Base-by-base conservation (phyloP, 2,329 filamentous ascomycete species). In the Colletotrichum sp. region DNA sequence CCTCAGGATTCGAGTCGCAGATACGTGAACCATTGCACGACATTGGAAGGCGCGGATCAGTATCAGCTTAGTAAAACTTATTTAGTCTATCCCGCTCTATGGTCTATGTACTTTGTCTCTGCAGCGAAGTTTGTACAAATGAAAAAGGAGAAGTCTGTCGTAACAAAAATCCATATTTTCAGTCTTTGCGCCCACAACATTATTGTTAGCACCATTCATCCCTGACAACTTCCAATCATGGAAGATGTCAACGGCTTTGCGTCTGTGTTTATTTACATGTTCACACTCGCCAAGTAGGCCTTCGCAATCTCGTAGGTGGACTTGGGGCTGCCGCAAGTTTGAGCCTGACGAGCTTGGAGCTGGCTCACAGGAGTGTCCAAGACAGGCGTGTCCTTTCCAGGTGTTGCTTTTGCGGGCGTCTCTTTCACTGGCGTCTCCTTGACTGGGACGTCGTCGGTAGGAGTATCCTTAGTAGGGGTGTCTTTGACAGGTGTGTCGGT, bases 91-190 rank as follows among this genome's bases (percentile, higher is more conserved):
- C 6, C 10, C 10, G 2, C 3, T 52, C 10, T 6, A 52, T 21
- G 1, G 10, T 52, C 10, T 52, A 52, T 7, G 16, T 21, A 7
- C 0, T 3, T 5, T 2, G 2, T 1, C 1, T 4, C 4, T 1
- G 10, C 6, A 1, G 10, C 43, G 1, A 13, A 21, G 0, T 52
- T 21, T 52, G n/a, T 52, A 52, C n/a, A 21, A 21, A 52, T 52
- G n/a, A 21, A 48, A 48, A 48, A 48, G 4, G n/a, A 10, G 5
- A 43, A 2, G 43, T 24, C n/a, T 2, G 0, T 52, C 10, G 43
- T 2, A 13, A 21, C 12, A 21, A 52, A 1, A 52, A 0, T 21
- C 0, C 18, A 21, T 0, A 1, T 52, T 52, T 2, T n/a, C 0
- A 52, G 12, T 4, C n/a, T 52, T 15, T 52, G 6, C n/a, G n/a